These are phyloP conservation scores for Exserohilum turcica DNA, from an alignment of 2,329 filamentous ascomycete species.

Conservation along the genomic window DNA sequence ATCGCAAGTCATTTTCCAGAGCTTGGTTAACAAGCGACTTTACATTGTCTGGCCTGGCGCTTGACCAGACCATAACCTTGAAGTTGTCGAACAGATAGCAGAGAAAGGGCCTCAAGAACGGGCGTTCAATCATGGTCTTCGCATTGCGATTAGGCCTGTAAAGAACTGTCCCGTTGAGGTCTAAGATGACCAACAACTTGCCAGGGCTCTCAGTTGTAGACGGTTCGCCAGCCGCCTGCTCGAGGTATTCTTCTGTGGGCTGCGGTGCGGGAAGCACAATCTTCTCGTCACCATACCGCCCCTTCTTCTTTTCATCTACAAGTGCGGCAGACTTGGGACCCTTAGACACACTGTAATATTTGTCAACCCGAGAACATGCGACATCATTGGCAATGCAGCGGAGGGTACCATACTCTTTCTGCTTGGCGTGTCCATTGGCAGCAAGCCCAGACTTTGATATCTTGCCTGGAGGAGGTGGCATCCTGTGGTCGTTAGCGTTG, in stretches of 20 bases:
- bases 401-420: constrained; percentile 28
- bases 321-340: constrained; percentile 1
- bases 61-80: constrained; percentile 88
- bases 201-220: constrained; percentile 54
- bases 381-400: constrained; percentile 9
- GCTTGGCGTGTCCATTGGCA: constrained; percentile 15
- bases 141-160: constrained; percentile 63
- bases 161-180: constrained; percentile 91
- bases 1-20: constrained; percentile 60
- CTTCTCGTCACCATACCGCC: constrained; percentile 30
- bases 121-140: constrained; percentile 67
- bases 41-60: constrained; percentile 76
- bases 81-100: constrained; percentile 75
- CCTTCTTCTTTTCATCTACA: constrained; percentile 19
- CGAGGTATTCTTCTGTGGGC: constrained; percentile 66
- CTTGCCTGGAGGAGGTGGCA: constrained; percentile 23
- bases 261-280: constrained; percentile 59
- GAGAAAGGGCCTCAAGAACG: constrained; percentile 71
- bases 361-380: constrained; percentile 28
- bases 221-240: constrained; percentile 52
- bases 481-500: constrained; percentile 22
- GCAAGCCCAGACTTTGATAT: constrained; percentile 19
- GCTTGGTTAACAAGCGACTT: constrained; percentile 68
- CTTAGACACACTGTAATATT: constrained; percentile 18
- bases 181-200: constrained; percentile 79